phyloP scores from a whole-genome alignment of 2,329 filamentous ascomycete genomes.

The Fragosphaeria purpurea region DNA sequence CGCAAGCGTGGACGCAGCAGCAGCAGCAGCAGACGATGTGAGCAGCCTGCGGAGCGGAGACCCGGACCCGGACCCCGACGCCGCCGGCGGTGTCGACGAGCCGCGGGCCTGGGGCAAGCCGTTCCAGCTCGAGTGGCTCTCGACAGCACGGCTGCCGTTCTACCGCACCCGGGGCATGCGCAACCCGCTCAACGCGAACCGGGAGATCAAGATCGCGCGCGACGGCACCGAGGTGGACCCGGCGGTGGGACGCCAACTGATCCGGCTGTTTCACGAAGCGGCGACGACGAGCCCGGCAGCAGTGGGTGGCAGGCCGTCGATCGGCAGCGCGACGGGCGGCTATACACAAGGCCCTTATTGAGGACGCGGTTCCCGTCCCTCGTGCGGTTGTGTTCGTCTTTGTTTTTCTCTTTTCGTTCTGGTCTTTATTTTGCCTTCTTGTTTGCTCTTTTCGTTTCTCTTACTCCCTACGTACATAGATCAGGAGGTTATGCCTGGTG shows the following conservation, averaged over 20 bases:
- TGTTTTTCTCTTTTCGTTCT: too few relatives aligned
- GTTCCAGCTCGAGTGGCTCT: conserved; percentile 85
- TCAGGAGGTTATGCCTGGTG: too few relatives aligned
- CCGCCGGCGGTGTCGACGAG: conserved; percentile 25
- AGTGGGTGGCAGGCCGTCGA: conserved; percentile 27
- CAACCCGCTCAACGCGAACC: conserved; percentile 87
- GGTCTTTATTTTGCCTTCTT: not conserved
- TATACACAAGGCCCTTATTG: too few relatives aligned
- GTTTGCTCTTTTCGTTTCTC: not conserved
- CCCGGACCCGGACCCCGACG: conserved; percentile 15
- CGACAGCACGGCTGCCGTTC: conserved; percentile 73
- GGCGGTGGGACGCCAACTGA: conserved; percentile 61
- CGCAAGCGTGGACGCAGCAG: conserved; percentile 34
- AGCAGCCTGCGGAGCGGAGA: conserved; percentile 28
- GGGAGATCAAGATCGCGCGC: conserved; percentile 90
- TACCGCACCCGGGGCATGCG: conserved; percentile 77
- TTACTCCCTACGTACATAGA: not conserved
- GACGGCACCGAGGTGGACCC: conserved; percentile 92
- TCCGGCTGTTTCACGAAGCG: conserved; percentile 62
- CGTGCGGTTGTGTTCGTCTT: too few relatives aligned
- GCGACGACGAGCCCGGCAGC: conserved; percentile 12
- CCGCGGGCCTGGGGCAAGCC: conserved; percentile 77
- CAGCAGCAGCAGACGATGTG: conserved; percentile 29
- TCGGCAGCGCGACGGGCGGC: conserved; percentile 15
- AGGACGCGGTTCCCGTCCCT: too few relatives aligned